Evolutionary conservation across 1,139 yeast genomes (phyloP).

Genomic region (Suhomyces bokatorum): DNA sequence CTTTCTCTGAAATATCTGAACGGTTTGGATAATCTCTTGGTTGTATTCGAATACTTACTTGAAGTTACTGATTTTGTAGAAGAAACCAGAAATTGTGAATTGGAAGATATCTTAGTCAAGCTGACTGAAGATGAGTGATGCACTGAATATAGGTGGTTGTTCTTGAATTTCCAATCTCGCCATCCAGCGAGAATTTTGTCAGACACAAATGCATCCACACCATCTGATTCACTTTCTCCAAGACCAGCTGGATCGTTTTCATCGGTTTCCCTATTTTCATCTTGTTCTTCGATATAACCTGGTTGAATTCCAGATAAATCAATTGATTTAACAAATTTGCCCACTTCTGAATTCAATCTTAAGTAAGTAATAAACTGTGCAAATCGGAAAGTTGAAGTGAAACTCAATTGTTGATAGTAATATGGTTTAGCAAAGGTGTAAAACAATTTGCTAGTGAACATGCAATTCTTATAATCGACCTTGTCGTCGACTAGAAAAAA

Average conservation of each 20-base stretch:
- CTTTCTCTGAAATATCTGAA: conserved; percentile 28
- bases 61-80: conserved; percentile 22
- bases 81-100: conserved; percentile 22
- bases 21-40: conserved; percentile 25
- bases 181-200: conserved; percentile 61
- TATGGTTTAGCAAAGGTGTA: conserved; percentile 54
- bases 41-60: conserved; percentile 13
- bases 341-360: conserved; percentile 54
- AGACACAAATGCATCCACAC: conserved; percentile 6
- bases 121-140: conserved; percentile 22
- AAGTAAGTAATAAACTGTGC: conserved; percentile 75
- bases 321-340: conserved; percentile 52
- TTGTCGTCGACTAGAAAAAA: conserved; percentile 32
- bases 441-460: conserved; percentile 52
- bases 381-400: conserved; percentile 70
- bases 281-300: conserved; percentile 43
- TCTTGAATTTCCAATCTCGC: conserved; percentile 84
- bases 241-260: conserved; percentile 3
- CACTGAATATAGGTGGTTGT: conserved; percentile 61
- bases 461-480: conserved; percentile 34
- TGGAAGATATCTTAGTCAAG: conserved; percentile 30
- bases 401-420: conserved; percentile 53
- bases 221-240: conserved; percentile 13
- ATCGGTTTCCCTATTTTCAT: conserved; percentile 16
- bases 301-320: conserved; percentile 57